Conservation (phyloP, 805 yeast species). For the Vanderwaltozyma yarrowii region DNA sequence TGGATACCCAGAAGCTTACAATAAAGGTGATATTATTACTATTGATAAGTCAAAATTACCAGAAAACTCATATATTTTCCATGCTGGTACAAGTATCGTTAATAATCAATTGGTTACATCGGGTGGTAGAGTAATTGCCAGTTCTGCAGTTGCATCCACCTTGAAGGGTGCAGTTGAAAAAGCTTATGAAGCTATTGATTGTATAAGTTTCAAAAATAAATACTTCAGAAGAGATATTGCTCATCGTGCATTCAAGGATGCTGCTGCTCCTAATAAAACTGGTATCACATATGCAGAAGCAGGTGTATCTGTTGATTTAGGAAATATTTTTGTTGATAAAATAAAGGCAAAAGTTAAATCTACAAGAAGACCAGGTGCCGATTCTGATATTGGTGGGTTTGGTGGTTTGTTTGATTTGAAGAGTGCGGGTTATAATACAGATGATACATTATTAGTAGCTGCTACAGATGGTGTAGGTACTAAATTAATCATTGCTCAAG, state of each 20-base stretch:
- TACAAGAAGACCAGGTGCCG: constrained; percentile 92
- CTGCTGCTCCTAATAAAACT: constrained; percentile 11
- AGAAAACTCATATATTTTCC: constrained; percentile 63
- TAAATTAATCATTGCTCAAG: constrained; percentile 88
- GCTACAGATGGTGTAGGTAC: constrained; percentile 99
- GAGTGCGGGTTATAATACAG: constrained; percentile 72
- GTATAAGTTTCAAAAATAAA: constrained; percentile 60
- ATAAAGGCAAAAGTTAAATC: constrained; percentile 87
- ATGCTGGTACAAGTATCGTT: constrained; percentile 75
- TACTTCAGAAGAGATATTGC: constrained; percentile 92
- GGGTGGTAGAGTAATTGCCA: constrained; percentile 96
- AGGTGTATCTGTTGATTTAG: constrained; percentile 96
- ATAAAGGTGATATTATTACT: constrained; percentile 77
- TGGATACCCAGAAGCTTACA: constrained; percentile 87
- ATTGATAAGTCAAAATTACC: constrained; percentile 27
- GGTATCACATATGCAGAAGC: constrained; percentile 83
- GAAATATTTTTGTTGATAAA: constrained; percentile 80
- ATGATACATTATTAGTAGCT: constrained; percentile 77
- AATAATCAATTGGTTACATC: constrained; percentile 63
- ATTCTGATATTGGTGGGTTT: constrained; percentile 96
- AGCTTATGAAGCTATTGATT: constrained; percentile 79
- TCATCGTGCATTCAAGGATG: constrained; percentile 74
- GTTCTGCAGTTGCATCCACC: constrained; percentile 73
- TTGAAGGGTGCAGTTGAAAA: constrained; percentile 71
- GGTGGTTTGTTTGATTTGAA: constrained; percentile 93